Evolutionary conservation across 1,284 basidiomycete species (phyloP), one percentile per base, ranked within the genome.

Genomic region (Trametes sp.): DNA sequence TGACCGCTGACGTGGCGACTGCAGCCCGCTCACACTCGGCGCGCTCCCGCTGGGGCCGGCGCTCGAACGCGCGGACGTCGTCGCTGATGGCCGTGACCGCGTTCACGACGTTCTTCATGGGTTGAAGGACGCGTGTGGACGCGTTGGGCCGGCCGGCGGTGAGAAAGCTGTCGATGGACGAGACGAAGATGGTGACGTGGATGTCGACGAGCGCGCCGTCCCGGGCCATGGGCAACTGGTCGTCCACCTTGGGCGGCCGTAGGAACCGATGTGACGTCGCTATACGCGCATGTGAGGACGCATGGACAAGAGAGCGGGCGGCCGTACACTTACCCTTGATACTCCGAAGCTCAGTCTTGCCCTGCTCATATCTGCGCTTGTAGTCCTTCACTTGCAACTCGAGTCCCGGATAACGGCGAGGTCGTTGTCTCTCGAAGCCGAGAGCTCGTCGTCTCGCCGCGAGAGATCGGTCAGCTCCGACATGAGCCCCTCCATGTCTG

Each of bases 71-170:
- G 63, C 92, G 85, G 44, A 97, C 87, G 72, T 99, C 96, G 63
- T 97, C 94, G 46, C 94, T 86, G 64, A 99, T 93, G 21, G 92
- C 85, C 13, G 93, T 89, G 6, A 97, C 93, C 2, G 96, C 87
- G 65, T 94, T 92, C 58, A 99, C 93, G 49, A 99, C 92, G 2
- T 89, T 83, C 76, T 98, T 98, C 93, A 98, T 98, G 8, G 95
- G 93, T 4, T 89, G 87, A 16, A 99, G 85, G 1, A 98, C 95
- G 33, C 92, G 89, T 1, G 93, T 91, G 0, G 96, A 95, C 2
- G 92, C 87, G 72, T 92, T 92, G 2, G 95, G 95, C 13, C 96
- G 92, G 33, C 86, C 87, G 59, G 88, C 89, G 28, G 86, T 84
- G 54, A 92, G 80, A 11, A 99, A 84, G 58, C 87, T 86, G 74